Percentiles rank a stretch among this genome's conserved stretches.
Evolutionary conservation across 2,329 filamentous ascomycete genomes (phyloP).

Genomic region (Colletotrichum magnum): DNA sequence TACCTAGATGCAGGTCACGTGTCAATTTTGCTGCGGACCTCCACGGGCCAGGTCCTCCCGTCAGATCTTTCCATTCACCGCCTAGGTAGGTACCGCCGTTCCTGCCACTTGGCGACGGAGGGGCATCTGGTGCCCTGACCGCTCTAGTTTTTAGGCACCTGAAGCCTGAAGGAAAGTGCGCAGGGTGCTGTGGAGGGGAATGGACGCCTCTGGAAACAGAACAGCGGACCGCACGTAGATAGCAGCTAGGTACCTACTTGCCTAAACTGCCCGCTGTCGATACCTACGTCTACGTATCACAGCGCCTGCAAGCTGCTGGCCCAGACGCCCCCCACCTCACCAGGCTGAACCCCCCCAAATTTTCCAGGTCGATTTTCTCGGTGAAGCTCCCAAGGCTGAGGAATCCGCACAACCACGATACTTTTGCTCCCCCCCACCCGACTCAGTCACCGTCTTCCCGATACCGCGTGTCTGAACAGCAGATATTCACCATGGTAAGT

Average conservation of each 20-base stretch:
- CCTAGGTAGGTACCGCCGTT: neutral
- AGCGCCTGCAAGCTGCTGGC: conserved; percentile 35
- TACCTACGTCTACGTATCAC: conserved; percentile 22
- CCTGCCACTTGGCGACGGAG: neutral
- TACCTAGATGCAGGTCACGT: conserved; percentile 17
- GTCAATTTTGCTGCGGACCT: neutral
- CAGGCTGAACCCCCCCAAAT: conserved; percentile 41
- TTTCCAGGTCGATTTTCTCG: conserved; percentile 40
- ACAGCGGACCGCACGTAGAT: neutral
- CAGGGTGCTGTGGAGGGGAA: conserved; percentile 27
- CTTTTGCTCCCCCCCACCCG: conserved; percentile 21
- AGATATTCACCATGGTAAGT: conserved; percentile 38
- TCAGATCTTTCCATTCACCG: conserved; percentile 11
- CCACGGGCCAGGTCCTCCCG: neutral
- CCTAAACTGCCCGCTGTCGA: no score
- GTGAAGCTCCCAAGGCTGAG: conserved; percentile 40
- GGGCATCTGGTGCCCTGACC: conserved; percentile 5
- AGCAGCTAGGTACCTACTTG: no score
- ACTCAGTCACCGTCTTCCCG: conserved; percentile 31
- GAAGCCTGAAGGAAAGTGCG: conserved; percentile 1
- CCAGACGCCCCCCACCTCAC: conserved; percentile 37
- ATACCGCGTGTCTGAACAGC: conserved; percentile 34
- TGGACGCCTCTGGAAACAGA: conserved; percentile 36
- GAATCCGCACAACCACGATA: conserved; percentile 34
- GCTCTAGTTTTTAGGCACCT: conserved; percentile 1